These are phyloP conservation scores for Sugiyamaella castrensis DNA, from an alignment of 1,139 yeast species.

Conservation along the genomic window DNA sequence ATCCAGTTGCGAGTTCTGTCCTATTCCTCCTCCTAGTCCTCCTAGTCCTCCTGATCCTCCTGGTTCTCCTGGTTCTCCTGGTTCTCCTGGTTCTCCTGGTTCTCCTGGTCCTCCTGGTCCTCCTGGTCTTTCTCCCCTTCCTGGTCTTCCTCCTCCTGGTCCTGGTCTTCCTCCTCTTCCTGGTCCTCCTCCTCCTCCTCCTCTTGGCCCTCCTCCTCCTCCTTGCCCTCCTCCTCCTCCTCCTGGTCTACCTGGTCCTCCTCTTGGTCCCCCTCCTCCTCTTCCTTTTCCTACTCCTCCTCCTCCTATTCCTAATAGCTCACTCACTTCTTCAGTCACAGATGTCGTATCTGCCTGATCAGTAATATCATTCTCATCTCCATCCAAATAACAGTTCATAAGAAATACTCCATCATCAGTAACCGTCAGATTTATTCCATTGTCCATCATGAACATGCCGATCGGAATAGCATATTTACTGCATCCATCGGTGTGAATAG, in stretches of 20 bases:
- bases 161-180: too few relatives aligned
- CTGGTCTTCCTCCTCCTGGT: too few relatives aligned
- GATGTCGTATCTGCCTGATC: neutral
- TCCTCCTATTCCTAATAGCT: neutral
- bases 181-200: constrained; percentile 17
- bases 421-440: constrained; percentile 3
- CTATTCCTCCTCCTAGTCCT: too few relatives aligned
- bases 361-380: neutral
- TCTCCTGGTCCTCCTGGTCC: too few relatives aligned
- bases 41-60: too few relatives aligned
- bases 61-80: too few relatives aligned
- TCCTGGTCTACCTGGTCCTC: constrained; percentile 17
- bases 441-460: neutral
- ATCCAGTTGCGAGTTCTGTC: too few relatives aligned
- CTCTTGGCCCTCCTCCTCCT: constrained; percentile 19
- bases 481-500: too few relatives aligned
- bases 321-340: neutral
- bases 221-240: constrained; percentile 15
- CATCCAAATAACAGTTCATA: neutral
- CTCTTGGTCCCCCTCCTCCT: constrained; percentile 19
- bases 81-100: too few relatives aligned
- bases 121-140: too few relatives aligned
- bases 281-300: constrained; percentile 27
- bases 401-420: constrained; percentile 8
- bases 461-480: constrained; percentile 1